Evolutionary conservation across 331 rosid species (phyloP), one percentile per base, ranked within the genome.

Genomic region (Dryas integrifolia): DNA sequence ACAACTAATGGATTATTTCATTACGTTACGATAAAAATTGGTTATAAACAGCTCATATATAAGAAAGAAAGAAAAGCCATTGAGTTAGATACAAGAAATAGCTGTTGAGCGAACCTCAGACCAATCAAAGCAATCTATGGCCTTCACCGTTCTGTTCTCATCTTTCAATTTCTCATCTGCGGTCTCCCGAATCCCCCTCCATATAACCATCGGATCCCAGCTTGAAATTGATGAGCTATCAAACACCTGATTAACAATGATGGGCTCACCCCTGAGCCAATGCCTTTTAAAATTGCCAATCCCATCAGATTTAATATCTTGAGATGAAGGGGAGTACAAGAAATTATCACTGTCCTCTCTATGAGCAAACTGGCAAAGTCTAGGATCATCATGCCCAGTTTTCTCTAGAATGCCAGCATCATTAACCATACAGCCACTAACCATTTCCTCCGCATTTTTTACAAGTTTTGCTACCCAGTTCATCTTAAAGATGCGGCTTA

Each of bases 401-500:
- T 84, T 81, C 48, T 52, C 81, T 12, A 59, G 82, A 68, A 61
- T 72, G 75, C 78, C 79, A 57, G 67, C 74, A 55, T 82, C 78
- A 53, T 77, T 48, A 72, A 87, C 78, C 58, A 76, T 87, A 78
- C 99, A 95, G 52, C 99, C 93, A 81, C 89, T 85, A 72, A 95
- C 99, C 98, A 95, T 92, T 84, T 92, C 99, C 84, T 95, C 99
- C 46, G 82, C 98, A 87, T 95, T 95, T 85, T 95, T 95, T 58
- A 86, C 93, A 85, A 95, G 86, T 70, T 95, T 95, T 83, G 99
- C 98, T 68, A 95, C 98, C 99, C 99, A 92, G 64, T 95, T 95
- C 97, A 89, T 92, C 89, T 92, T 95, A 81, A 95, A 95, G 79
- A 92, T 95, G 79, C 98, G 93, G 76, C 90, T 87, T 81, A 92